These are phyloP conservation scores for Aspergillus puulaauensis DNA, from an alignment of 2,329 filamentous ascomycete genomes.

Conservation along the genomic window DNA sequence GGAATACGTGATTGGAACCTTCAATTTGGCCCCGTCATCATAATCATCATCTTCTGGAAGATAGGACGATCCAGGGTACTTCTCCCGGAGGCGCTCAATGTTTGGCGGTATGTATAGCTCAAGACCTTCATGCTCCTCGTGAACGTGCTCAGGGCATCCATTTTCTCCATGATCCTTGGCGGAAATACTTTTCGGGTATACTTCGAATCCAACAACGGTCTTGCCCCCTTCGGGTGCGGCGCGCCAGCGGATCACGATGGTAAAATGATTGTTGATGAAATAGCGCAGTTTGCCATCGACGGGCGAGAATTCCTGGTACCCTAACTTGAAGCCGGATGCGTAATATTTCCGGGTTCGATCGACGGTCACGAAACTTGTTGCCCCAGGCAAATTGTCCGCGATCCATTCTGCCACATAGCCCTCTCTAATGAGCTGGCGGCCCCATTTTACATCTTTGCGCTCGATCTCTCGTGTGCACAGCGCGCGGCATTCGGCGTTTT, in stretches of 20 bases:
- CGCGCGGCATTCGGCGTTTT: conserved; percentile 69
- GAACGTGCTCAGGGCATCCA: conserved; percentile 68
- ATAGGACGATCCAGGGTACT: conserved; percentile 62
- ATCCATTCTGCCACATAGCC: conserved; percentile 93
- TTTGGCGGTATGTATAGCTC: conserved; percentile 69
- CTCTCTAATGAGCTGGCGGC: conserved; percentile 70
- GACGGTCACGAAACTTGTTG: conserved; percentile 82
- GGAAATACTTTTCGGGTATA: conserved; percentile 82
- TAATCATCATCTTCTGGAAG: conserved; percentile 57
- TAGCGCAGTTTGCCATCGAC: conserved; percentile 62
- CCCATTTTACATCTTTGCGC: conserved; percentile 64
- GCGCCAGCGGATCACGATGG: conserved; percentile 77
- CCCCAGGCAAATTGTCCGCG: conserved; percentile 84
- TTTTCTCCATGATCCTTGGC: conserved; percentile 59
- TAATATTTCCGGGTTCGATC: conserved; percentile 87
- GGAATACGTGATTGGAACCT: conserved; percentile 83
- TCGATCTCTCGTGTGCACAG: conserved; percentile 70
- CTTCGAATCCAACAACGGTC: conserved; percentile 84
- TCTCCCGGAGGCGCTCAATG: conserved; percentile 54
- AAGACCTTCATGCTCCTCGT: conserved; percentile 62
- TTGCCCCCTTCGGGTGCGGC: conserved; percentile 70
- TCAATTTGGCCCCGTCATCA: conserved; percentile 65
- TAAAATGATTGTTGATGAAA: conserved; percentile 86
- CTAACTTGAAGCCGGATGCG: conserved; percentile 84
- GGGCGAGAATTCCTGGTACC: conserved; percentile 67